Base-by-base conservation (phyloP, 2,329 filamentous ascomycete genomes). In the Metarhizium sp. region DNA sequence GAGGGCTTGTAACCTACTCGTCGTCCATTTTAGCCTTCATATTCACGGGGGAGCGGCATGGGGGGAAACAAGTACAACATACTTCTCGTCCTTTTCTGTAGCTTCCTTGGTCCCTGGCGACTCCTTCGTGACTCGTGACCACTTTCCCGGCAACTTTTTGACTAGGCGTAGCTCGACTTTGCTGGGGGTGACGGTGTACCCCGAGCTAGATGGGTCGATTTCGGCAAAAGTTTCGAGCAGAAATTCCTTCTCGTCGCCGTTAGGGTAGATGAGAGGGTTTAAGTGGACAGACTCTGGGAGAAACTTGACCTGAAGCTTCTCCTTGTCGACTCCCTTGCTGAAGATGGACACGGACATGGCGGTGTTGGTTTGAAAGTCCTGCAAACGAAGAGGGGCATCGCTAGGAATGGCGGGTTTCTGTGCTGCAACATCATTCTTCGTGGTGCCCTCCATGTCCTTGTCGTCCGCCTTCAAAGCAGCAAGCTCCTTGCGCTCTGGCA, bases 141-240 rank as follows among this genome's bases (percentile, higher is more conserved):
- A 94, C 66, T 89, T 92, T 6, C 85, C 86, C 0, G 80, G 69
- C 1, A 69, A 76, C 45, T 77, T 74, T 69, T 96, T 96, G 58
- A 78, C 78, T 16, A 96, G 78, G 11, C 75, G 79, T 42, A 96
- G 74, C 68, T 95, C 91, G 54, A 95, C 78, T 68, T 96, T 96
- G 64, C 84, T 90, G 1, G 86, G 78, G 46, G 87, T 86, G 54
- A 95, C 80, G 1, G 76, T 79, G 61, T 75, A 81, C 48, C 77
- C 85, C 20, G 83, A 90, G 36, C 77, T 70, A 1, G 76, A 64
- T 0, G 81, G 70, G 53, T 88, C 79, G 62, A 95, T 84, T 10
- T 78, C 67, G 14, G 79, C 82, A 67, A 79, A 90, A 3, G 92
- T 80, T 6, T 87, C 59, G 3, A 79, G 84, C 18, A 84, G 78